These are phyloP conservation scores for Volvariella volvacea DNA, from an alignment of 1,284 basidiomycete genomes.

Conservation along the genomic window DNA sequence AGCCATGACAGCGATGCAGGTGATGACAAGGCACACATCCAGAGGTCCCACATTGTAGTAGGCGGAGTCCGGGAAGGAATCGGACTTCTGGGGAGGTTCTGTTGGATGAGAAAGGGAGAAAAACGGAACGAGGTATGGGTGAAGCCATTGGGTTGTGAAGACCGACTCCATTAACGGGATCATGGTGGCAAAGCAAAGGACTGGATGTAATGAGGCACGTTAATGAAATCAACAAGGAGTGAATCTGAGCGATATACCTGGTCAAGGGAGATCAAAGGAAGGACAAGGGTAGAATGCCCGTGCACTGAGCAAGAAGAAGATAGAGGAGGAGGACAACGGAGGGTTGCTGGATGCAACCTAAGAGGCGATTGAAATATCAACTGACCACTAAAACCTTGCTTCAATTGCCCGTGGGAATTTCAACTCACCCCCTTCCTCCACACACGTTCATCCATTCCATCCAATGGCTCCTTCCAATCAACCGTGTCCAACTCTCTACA, in stretches of 20 bases:
- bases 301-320: slow-evolving; percentile 2
- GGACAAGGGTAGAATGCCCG: slow-evolving; percentile 3
- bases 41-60: slow-evolving; percentile 68
- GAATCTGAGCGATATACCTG: slow-evolving; percentile 2
- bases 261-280: slow-evolving; percentile 1
- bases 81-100: slow-evolving; percentile 43
- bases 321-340: too few relatives aligned
- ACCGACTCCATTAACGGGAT: not conserved
- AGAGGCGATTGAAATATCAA: too few relatives aligned
- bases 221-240: slow-evolving; percentile 7
- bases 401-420: slow-evolving; percentile 30
- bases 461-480: slow-evolving; percentile 47
- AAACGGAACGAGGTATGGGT: slow-evolving; percentile 57
- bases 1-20: slow-evolving; percentile 75
- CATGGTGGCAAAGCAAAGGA: too few relatives aligned
- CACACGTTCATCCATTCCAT: slow-evolving; percentile 1
- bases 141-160: slow-evolving; percentile 26
- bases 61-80: slow-evolving; percentile 60
- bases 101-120: slow-evolving; percentile 70
- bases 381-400: not conserved
- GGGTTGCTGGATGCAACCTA: too few relatives aligned
- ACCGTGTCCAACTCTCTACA: slow-evolving; percentile 87
- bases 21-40: slow-evolving; percentile 68
- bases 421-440: slow-evolving; percentile 2
- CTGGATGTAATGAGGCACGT: not conserved